Evolutionary conservation across 2,329 filamentous ascomycete species (phyloP), one percentile per base, ranked within the genome.

Genomic region (Ophiostoma populinum): DNA sequence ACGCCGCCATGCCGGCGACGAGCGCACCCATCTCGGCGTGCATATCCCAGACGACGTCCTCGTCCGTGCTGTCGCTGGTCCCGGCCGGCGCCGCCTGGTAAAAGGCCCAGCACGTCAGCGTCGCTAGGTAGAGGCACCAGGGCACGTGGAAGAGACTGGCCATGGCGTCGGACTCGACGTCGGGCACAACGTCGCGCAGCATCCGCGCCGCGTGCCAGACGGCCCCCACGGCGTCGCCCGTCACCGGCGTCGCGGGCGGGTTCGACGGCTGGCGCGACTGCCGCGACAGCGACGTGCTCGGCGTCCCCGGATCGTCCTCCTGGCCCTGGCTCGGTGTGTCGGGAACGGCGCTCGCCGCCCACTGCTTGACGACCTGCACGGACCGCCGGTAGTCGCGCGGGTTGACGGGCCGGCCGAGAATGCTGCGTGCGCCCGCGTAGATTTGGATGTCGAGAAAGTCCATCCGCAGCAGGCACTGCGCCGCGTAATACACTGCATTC

Each of bases 381-480:
- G 42, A 43, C 4, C 36, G 40, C 9, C 39, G n/a, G 22, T 42
- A 43, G 30, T 43, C 42, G 10, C 24, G 25, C 7, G 29, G 42
- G 30, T 42, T 34, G 2, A 43, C 42, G 7, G 42, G 40, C 7
- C 42, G 38, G 8, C 42, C 42, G 5, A 43, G 36, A 17, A 43
- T 43, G 24, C 42, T 36, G 10, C 36, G 38, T 8, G 42, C 40
- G 9, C 42, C 42, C n/a, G 42, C 42, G 11, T 43, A 43, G 29
- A 43, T 43, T 24, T 43, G 42, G n/a, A 43, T 32, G 24, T 43
- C 42, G 5, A 43, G 24, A 27, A 43, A 43, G 4, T 43, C 40
- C 25, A 35, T 37, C 25, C 29, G 28, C 6, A 43, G 26, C 2
- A 43, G 27, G 9, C 28, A 20, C 19, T 42, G 38, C 3, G 36